Percentiles rank a stretch among this genome's conserved stretches.
Conservation (phyloP, 129 eudicot species). For the Kitagawia praeruptora region DNA sequence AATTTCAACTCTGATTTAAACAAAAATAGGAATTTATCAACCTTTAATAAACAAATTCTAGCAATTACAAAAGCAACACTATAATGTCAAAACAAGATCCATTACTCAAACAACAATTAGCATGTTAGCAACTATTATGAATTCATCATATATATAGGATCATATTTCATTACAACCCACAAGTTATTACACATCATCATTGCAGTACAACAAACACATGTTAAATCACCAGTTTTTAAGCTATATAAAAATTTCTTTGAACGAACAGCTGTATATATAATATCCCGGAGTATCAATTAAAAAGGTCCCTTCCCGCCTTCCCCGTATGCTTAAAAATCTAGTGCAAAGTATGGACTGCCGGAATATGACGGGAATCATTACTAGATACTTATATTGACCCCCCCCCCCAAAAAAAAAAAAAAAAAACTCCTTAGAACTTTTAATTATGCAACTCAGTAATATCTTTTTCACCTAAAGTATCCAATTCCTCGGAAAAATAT, state of each 20-base stretch:
- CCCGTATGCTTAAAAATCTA: background rate
- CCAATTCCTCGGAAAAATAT: background rate
- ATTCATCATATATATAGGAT: background rate
- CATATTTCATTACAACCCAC: background rate
- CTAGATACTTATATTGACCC: background rate
- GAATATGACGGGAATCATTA: background rate
- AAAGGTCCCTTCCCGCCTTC: background rate
- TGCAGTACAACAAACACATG: background rate
- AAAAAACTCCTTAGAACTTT: background rate
- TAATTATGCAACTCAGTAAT: background rate
- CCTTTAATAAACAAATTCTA: background rate
- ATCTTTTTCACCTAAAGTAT: background rate
- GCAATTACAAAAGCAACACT: background rate
- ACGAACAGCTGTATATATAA: background rate
- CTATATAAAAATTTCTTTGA: background rate
- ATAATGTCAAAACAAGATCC: background rate
- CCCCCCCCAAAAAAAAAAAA: background rate
- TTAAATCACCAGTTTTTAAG: background rate
- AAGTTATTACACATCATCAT: background rate
- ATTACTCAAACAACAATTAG: background rate
- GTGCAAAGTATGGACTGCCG: background rate
- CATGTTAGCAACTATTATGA: background rate
- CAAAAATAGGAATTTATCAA: too few relatives aligned
- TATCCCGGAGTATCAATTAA: background rate
- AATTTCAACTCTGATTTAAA: too few relatives aligned